Base-by-base conservation (phyloP, 2,329 filamentous ascomycete genomes). In the Microascus cirrosus region DNA sequence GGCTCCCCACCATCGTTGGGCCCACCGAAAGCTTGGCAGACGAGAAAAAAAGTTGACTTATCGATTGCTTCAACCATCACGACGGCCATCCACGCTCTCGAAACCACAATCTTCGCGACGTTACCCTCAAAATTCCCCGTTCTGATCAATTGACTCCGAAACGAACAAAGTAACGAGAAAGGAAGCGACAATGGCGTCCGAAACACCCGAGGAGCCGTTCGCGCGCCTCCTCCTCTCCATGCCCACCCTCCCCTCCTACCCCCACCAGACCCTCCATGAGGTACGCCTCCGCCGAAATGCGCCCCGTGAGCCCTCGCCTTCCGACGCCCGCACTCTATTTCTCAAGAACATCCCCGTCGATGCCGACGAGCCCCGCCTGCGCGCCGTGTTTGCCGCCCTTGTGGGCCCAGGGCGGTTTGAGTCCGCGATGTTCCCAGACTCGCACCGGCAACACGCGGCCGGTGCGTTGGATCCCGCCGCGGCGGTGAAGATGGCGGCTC, bases 261-360 rank as follows among this genome's bases (percentile, higher is more conserved):
- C 84, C 25, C 72, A 77, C 50, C 71, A 79, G 51, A 79, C 84
- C 59, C 83, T 82, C 55, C 94, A 97, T 74, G 90, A 92, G 72
- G 77, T 97, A 65, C 96, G 96, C 74, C 74, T 97, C 58, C 89
- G 90, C 63, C 84, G 84, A 58, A 92, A 97, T 71, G 80, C 85
- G 53, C 91, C 93, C 60, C 90, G 87, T 72, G 80, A 89, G 48
- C 84, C 89, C 15, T 87, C 87, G 8, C 77, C 81, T 58, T 81
- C 88, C 70, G 87, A 93, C 64, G 75, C 83, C 18, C 85, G 92
- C 64, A 91, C 89, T 61, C 79, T 99, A 20, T 99, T 96, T 72
- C 69, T 95, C n/a, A 88, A 92, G 62, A 97, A 99, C 66, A 74
- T 95, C 1, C 94, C 94, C 7, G 78, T 87, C 61, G 92, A 96